phyloP scores from a whole-genome alignment of 305 asterid genomes.

The Fraxinus sp. region DNA sequence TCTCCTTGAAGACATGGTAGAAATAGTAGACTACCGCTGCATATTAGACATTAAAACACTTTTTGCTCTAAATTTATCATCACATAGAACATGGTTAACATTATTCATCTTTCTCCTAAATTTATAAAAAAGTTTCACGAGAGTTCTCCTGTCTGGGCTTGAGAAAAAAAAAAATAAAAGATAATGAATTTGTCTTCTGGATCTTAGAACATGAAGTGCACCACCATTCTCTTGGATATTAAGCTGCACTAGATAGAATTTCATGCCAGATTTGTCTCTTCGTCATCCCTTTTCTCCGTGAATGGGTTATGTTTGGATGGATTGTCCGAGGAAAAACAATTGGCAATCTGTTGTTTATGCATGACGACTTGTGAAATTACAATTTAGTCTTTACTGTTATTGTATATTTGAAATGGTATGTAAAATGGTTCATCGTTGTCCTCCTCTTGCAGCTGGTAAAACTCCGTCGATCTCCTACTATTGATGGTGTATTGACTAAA shows the following conservation, averaged over 20 bases:
- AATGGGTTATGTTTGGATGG: background rate
- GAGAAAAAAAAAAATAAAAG: background rate
- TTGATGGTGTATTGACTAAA: conserved; percentile 71
- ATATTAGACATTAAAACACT: background rate
- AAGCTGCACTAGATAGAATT: background rate
- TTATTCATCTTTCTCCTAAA: background rate
- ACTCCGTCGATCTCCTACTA: conserved; percentile 82
- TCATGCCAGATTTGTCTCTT: background rate
- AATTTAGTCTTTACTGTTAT: background rate
- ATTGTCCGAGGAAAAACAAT: background rate
- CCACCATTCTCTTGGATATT: background rate
- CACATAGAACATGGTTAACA: background rate
- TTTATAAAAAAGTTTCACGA: background rate
- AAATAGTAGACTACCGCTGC: background rate
- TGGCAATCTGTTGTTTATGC: conserved; percentile 3
- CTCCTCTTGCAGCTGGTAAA: conserved; percentile 76
- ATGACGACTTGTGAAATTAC: conserved; percentile 11
- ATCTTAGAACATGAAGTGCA: background rate
- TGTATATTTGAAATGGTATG: background rate
- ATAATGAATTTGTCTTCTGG: conserved; percentile 14
- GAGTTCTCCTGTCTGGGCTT: background rate
- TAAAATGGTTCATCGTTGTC: conserved; percentile 6
- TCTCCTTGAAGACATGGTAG: background rate
- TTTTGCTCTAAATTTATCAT: background rate
- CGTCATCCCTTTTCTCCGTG: background rate